phyloP scores from a whole-genome alignment of 768 basidiomycete genomes.

The Tricholoma bakamatsutake region DNA sequence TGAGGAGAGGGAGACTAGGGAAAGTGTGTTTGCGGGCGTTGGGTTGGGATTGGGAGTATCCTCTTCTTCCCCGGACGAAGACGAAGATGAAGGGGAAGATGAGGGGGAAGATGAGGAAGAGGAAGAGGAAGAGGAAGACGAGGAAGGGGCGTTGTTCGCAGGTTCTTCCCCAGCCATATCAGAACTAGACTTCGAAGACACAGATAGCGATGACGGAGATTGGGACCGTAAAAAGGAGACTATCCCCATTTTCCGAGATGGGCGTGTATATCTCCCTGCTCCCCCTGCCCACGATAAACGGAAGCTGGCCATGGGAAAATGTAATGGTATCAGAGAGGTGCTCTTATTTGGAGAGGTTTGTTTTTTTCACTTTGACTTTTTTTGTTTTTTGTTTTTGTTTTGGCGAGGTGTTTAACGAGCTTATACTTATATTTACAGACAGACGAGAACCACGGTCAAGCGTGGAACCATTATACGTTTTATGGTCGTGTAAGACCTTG shows the following conservation, averaged over 20 bases:
- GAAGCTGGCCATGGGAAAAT: conserved; percentile 18
- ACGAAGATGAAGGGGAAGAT: too few relatives aligned
- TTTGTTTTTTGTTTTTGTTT: background rate
- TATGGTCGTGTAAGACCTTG: conserved; percentile 51
- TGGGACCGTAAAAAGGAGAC: conserved; percentile 24
- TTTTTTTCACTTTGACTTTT: background rate
- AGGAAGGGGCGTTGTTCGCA: background rate
- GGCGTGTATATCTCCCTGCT: conserved; percentile 16
- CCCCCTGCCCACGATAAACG: conserved; percentile 8
- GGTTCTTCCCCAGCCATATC: background rate
- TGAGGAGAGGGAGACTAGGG: background rate
- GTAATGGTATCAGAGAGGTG: conserved; percentile 55
- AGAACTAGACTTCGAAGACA: background rate
- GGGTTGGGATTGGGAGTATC: background rate
- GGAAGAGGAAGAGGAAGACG: background rate
- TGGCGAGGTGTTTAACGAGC: background rate
- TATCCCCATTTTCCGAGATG: background rate
- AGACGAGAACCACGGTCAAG: conserved; percentile 38
- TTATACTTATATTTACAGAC: conserved; percentile 35
- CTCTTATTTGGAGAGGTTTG: conserved; percentile 53
- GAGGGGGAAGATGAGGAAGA: too few relatives aligned
- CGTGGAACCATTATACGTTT: conserved; percentile 42
- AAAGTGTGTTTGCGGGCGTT: background rate
- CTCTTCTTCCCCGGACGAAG: too few relatives aligned
- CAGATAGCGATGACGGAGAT: background rate